phyloP scores from a whole-genome alignment of 306 rosid species.

The Fagus sylvatica region DNA sequence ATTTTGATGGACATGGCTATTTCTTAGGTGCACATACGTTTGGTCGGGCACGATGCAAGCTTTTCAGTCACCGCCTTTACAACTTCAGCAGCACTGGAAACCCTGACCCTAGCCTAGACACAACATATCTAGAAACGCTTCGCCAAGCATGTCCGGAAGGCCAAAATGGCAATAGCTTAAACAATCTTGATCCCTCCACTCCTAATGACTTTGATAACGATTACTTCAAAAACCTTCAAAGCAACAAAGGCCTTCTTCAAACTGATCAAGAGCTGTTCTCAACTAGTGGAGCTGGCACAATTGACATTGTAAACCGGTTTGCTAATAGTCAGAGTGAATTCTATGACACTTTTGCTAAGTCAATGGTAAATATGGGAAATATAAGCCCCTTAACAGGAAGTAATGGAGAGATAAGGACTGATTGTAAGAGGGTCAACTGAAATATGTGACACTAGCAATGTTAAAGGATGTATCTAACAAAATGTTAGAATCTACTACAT shows the following conservation, averaged over 20 bases:
- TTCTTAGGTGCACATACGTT: conserved; percentile 49
- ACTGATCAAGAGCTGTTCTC: conserved; percentile 49
- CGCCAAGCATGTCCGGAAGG: conserved; percentile 36
- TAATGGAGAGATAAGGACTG: conserved; percentile 39
- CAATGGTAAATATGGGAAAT: conserved; percentile 50
- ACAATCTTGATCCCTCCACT: conserved; percentile 36
- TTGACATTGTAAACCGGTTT: conserved; percentile 32
- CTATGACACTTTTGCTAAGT: conserved; percentile 33
- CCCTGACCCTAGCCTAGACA: conserved; percentile 35
- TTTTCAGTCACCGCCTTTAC: conserved; percentile 21
- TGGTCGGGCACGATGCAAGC: conserved; percentile 34
- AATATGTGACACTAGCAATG: background rate
- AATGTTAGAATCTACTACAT: no score
- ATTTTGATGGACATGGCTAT: no score
- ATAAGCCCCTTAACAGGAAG: conserved; percentile 37
- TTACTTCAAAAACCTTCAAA: conserved; percentile 47
- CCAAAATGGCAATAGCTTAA: background rate
- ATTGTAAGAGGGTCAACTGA: conserved; percentile 41
- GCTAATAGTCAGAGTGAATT: conserved; percentile 35
- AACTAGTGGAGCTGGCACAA: conserved; percentile 23
- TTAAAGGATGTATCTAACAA: background rate
- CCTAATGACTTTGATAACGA: conserved; percentile 39
- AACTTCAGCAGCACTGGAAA: conserved; percentile 18
- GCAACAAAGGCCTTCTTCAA: conserved; percentile 36
- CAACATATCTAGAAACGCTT: conserved; percentile 30